Evolutionary conservation across 352 stramenopile genomes (phyloP), one percentile per base, ranked within the genome.

Genomic region (Pythium phragmitis): DNA sequence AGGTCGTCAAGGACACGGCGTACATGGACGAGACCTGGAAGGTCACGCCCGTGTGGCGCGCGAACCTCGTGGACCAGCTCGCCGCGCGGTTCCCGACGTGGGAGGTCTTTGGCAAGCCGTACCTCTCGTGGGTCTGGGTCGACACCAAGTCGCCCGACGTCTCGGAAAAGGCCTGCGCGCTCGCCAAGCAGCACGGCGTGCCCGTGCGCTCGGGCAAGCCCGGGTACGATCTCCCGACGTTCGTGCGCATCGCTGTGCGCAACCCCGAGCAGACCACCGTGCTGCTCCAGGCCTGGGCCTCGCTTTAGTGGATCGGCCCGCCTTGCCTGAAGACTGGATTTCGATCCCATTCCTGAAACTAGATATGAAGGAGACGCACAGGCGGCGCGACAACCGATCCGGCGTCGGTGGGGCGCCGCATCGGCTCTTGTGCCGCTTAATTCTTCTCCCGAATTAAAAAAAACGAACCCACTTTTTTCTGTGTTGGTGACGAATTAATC

Each of bases 61-160:
- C 77, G 34, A 59, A 85, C 63, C 52, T 85, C 17, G 77, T 90
- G 4, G 67, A 75, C 16, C 60, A 80, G 67, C 72, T 94, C 12
- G 57, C 71, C 34, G 59, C 69, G 68, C 75, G 78, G 37, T 94
- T 94, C 68, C 85, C 82, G 11, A 66, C 72, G 50, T 94, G 85
- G 85, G 67, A 86, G 56, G 73, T 82, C 52, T 79, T 81, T 65
- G 85, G 85, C 65, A 79, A 90, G 64, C 53, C 71, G 14, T 94
- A 82, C 73, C 64, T 96, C 51, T 96, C 86, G 19, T 96, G 89
- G 89, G 76, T 96, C 63, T 96, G 89, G 89, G 66, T 96, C 47
- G 83, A 96, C 69, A 96, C 87, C 48, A 88, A 92, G 72, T 85
- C 76, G 30, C 77, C 65, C 8, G 68, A 63, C 11, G 75, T 75